Conservation (phyloP, 2,329 filamentous ascomycete genomes). For the Cladophialophora chaetospira region DNA sequence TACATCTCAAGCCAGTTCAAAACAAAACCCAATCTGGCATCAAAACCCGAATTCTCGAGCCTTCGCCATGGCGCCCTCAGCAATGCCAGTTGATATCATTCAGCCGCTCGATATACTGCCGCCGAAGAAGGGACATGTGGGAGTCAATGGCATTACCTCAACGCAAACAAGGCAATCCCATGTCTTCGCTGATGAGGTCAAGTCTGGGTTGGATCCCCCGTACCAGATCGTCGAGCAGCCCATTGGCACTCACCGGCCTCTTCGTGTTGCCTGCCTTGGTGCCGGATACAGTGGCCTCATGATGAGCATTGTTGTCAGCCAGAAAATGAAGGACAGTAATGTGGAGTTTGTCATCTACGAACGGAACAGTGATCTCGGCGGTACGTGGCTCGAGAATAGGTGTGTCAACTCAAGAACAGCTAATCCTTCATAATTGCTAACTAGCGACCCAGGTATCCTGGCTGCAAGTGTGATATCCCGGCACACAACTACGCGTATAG, state of each 20-base stretch:
- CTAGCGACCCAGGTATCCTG: constrained; percentile 6
- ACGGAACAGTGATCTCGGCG: constrained; percentile 35
- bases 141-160: too few species aligned
- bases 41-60: too few species aligned
- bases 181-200: too few species aligned
- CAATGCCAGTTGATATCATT: too few species aligned
- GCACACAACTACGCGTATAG: constrained; percentile 68
- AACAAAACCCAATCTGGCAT: too few species aligned
- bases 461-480: constrained; percentile 19
- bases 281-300: constrained; percentile 29
- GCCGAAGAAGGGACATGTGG: too few species aligned
- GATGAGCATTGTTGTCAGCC: constrained; percentile 34
- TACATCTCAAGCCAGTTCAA: too few species aligned
- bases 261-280: constrained; percentile 27
- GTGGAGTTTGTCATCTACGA: constrained; percentile 32
- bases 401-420: constrained; percentile 22
- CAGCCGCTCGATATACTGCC: too few species aligned
- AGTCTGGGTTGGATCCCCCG: too few species aligned
- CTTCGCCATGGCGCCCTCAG: too few species aligned
- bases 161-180: too few species aligned
- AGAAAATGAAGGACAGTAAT: constrained; percentile 6
- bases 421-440: background rate
- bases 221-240: background rate
- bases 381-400: constrained; percentile 36
- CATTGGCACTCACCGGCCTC: background rate